These are phyloP conservation scores for Sordariomycetes sp. DNA, from an alignment of 2,329 filamentous ascomycete species.

Conservation along the genomic window DNA sequence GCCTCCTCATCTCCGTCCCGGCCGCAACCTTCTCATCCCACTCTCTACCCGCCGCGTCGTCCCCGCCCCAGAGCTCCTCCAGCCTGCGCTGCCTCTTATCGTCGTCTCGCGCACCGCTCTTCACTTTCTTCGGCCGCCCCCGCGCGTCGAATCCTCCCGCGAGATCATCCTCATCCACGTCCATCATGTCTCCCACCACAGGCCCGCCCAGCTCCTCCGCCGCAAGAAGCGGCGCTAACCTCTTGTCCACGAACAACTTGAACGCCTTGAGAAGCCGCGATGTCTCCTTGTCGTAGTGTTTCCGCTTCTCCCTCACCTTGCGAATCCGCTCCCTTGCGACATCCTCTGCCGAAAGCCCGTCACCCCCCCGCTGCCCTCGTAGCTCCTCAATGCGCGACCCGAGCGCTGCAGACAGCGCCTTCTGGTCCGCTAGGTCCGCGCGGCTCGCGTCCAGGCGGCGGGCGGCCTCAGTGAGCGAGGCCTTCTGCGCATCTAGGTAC, in stretches of 20 bases:
- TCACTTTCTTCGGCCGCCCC: conserved; percentile 42
- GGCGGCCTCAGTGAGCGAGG: conserved; percentile 29
- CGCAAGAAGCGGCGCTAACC: conserved; percentile 65
- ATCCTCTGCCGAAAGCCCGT: conserved; percentile 49
- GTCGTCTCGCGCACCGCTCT: conserved; percentile 15
- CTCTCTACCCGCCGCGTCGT: conserved; percentile 14
- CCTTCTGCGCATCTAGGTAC: conserved; percentile 37
- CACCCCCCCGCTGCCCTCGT: conserved; percentile 42
- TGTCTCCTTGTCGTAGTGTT: conserved; percentile 49
- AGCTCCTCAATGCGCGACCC: conserved; percentile 49
- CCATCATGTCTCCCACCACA: conserved; percentile 64
- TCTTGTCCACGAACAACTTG: conserved; percentile 58
- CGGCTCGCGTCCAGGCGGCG: conserved; percentile 39
- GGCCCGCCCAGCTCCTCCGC: conserved; percentile 78
- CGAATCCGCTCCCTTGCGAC: conserved; percentile 51
- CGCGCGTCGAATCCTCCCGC: conserved; percentile 49
- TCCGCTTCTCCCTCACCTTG: conserved; percentile 48
- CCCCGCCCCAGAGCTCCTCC: conserved; percentile 51
- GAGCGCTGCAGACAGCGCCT: conserved; percentile 40
- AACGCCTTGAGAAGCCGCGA: conserved; percentile 51
- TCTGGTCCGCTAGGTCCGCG: conserved; percentile 41
- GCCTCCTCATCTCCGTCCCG: conserved; percentile 44
- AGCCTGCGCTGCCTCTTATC: conserved; percentile 49
- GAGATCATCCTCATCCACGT: conserved; percentile 49
- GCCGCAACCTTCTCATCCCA: conserved; percentile 40